phyloP scores from a whole-genome alignment of 805 yeast genomes.

The Candida chauliodis region DNA sequence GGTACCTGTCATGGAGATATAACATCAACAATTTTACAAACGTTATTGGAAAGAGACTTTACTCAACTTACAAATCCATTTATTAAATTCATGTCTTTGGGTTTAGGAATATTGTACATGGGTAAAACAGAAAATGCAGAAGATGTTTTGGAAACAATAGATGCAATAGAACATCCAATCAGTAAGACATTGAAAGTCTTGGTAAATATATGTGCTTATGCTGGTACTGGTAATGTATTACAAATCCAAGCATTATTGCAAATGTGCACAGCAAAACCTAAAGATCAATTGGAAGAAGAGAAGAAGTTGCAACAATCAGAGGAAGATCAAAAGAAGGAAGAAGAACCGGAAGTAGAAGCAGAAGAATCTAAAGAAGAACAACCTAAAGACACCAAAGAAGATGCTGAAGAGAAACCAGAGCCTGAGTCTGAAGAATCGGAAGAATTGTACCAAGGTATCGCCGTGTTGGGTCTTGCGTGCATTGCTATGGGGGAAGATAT shows the following conservation, averaged over 20 bases:
- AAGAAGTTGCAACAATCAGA: constrained; percentile 52
- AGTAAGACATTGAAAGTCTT: constrained; percentile 84
- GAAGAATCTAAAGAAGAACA: constrained; percentile 21
- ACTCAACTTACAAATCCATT: constrained; percentile 78
- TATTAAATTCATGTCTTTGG: constrained; percentile 86
- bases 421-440: constrained; percentile 42
- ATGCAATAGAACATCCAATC: constrained; percentile 94
- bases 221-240: constrained; percentile 96
- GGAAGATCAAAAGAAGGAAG: constrained; percentile 25
- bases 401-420: constrained; percentile 23
- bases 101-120: constrained; percentile 86
- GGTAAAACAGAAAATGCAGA: constrained; percentile 93
- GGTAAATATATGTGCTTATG: constrained; percentile 89
- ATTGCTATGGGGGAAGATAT: constrained; percentile 97
- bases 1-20: constrained; percentile 96
- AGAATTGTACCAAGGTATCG: constrained; percentile 72
- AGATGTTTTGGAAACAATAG: constrained; percentile 89
- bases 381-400: constrained; percentile 21
- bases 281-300: constrained; percentile 54
- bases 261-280: constrained; percentile 75
- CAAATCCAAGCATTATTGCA: constrained; percentile 89
- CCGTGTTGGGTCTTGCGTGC: constrained; percentile 90
- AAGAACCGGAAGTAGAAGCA: constrained; percentile 15
- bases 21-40: constrained; percentile 86
- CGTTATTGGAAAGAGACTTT: constrained; percentile 80